A percentile compares a stretch with the other conserved stretches of the same genome.
phyloP scores from a whole-genome alignment of 352 stramenopile genomes.

The Phytopythium mirpurense region DNA sequence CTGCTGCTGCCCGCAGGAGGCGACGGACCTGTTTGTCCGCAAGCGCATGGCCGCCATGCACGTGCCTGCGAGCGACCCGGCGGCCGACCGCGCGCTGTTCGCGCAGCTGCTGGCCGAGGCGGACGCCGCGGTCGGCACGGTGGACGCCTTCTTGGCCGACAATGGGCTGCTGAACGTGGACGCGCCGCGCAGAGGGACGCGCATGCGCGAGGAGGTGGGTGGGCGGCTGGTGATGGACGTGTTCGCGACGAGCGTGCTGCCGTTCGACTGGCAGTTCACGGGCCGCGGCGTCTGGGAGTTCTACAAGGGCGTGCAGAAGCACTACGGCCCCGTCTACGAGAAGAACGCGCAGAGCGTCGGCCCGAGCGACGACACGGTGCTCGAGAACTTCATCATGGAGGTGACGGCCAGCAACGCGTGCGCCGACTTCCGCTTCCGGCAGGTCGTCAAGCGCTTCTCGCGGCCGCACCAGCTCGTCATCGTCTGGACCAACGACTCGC shows the following conservation, averaged over 20 bases:
- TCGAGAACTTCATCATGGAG: slow-evolving; percentile 28
- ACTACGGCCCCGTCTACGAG: slow-evolving; percentile 24
- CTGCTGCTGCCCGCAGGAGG: slow-evolving; percentile 11
- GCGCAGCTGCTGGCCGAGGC: not conserved
- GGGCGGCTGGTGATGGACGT: slow-evolving; percentile 31
- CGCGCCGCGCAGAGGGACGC: slow-evolving; percentile 21
- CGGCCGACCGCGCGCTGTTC: slow-evolving; percentile 20
- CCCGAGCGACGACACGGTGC: slow-evolving; percentile 26
- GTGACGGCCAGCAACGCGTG: slow-evolving; percentile 25
- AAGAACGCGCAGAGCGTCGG: slow-evolving; percentile 22
- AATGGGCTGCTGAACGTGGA: slow-evolving; percentile 32
- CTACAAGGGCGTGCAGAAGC: slow-evolving; percentile 27
- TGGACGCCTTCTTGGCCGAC: slow-evolving; percentile 26
- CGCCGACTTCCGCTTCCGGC: slow-evolving; percentile 26
- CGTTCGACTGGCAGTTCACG: slow-evolving; percentile 29
- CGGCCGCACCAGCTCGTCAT: slow-evolving; percentile 50
- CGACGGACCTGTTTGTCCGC: not conserved
- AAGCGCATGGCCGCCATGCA: not conserved
- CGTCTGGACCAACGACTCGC: slow-evolving; percentile 45
- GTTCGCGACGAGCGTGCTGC: slow-evolving; percentile 34
- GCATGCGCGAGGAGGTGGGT: slow-evolving; percentile 19
- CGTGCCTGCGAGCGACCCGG: not conserved
- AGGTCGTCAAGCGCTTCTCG: slow-evolving; percentile 23
- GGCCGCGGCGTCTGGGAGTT: slow-evolving; percentile 29
- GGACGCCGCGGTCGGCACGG: slow-evolving; percentile 25